Conservation (phyloP, 2,329 filamentous ascomycete species). For the Colletotrichum aenigma region DNA sequence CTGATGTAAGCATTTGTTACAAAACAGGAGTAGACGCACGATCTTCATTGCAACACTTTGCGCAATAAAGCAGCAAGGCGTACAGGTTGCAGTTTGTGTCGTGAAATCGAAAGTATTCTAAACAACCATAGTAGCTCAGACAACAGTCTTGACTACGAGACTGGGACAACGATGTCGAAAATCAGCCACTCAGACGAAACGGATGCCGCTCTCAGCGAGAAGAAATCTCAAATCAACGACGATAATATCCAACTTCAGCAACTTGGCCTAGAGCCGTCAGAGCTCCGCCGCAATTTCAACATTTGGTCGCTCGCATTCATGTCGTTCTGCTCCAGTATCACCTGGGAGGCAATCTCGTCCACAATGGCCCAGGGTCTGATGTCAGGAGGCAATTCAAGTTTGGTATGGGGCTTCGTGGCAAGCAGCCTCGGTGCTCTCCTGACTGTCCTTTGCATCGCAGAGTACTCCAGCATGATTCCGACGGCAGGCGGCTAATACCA, state of each 20-base stretch:
- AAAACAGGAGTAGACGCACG: background rate
- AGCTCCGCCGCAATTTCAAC: background rate
- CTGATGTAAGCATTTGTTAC: background rate
- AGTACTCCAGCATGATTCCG: constrained; percentile 52
- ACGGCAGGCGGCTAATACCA: constrained; percentile 64
- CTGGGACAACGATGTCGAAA: background rate
- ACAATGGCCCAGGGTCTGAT: background rate
- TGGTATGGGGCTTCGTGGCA: background rate
- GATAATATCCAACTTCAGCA: background rate
- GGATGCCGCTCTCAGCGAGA: background rate
- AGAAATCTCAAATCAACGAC: background rate
- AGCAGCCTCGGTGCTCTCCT: background rate
- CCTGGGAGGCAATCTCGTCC: background rate
- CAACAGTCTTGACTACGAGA: background rate
- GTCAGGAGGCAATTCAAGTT: background rate
- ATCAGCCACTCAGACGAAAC: background rate
- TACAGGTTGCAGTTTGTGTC: background rate
- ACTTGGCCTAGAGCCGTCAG: background rate
- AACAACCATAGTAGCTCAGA: background rate
- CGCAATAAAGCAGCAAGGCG: background rate
- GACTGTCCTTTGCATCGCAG: constrained; percentile 23
- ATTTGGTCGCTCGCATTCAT: background rate
- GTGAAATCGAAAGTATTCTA: background rate
- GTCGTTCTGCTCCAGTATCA: background rate
- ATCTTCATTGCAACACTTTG: background rate